Base-by-base conservation (phyloP, 1,284 basidiomycete genomes). In the Prillingera fragicola region DNA sequence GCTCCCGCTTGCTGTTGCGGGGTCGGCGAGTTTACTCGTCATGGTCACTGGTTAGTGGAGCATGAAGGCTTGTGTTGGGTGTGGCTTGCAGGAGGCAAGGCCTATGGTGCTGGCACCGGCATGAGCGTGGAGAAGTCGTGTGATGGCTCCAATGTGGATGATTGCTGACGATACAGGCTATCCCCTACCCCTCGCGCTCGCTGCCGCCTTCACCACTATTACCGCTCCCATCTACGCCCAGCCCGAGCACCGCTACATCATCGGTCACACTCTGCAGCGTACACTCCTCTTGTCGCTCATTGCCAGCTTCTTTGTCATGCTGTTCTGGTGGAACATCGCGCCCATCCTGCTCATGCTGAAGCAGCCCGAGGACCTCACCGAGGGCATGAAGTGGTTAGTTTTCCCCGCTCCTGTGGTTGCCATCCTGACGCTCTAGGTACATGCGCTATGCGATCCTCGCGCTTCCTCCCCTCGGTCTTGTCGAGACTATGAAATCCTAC, bases 251-350 rank as follows among this genome's bases (percentile, higher is more conserved):
- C 37, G 54, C 12, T 43, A 49, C 15, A 55, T 64, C 32, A 61
- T 69, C 33, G 67, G 65, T 7, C 45, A 65, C n/a, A 41, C 63
- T 9, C 54, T 64, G 5, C 66, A 65, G 42, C 52, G 66, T 14
- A 49, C 49, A 6, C 21, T 65, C 14, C 15, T 67, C 4, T 48
- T 61, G 18, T 53, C 63, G 15, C 40, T 57, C 31, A 2, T 60
- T 5, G 37, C 57, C 12, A 38, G 45, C 19, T 10, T 57, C 10
- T 54, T 56, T 8, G 39, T 60, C 33, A 50, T 48, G 17, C 48
- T 48, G 5, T 40, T 63, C 7, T 67, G 65, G 65, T 63, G 56
- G 59, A 54, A 54, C 40, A 56, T 59, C 21, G 47, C 27, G 2
- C 54, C 57, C 0, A 25, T 59, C 13, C 50, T 62, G 44, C 40